A percentile compares a stretch with the other conserved stretches of the same genome.
These are phyloP conservation scores for Aegilops speltoides DNA, from an alignment of 176 grass and related monocot genomes.

Conservation along the genomic window DNA sequence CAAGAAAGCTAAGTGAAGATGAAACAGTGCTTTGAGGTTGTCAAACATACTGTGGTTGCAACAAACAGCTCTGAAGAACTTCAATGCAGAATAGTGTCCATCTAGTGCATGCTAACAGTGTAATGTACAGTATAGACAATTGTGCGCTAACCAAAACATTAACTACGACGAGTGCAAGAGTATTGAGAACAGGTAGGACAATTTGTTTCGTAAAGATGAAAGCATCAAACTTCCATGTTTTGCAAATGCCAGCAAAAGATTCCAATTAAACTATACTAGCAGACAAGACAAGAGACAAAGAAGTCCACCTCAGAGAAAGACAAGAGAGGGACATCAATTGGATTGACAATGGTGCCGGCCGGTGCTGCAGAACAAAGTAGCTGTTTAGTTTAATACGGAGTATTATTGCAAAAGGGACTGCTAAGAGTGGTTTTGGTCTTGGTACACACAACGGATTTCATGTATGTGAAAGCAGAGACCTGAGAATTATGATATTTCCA, in stretches of 20 bases:
- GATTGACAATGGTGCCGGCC: slow-evolving; percentile 18
- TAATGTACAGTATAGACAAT: background rate
- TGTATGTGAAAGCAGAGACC: background rate
- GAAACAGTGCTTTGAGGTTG: background rate
- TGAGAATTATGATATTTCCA: background rate
- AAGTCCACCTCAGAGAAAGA: slow-evolving; percentile 60
- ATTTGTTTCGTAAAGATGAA: background rate
- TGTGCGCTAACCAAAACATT: background rate
- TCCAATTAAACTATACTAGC: background rate
- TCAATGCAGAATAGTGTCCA: background rate
- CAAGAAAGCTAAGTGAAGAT: background rate
- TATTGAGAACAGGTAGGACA: background rate
- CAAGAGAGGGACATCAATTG: slow-evolving; percentile 59
- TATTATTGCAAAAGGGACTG: background rate
- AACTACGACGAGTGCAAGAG: background rate
- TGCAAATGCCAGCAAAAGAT: background rate
- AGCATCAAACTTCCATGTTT: background rate
- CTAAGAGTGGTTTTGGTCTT: background rate
- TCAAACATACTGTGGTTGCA: background rate
- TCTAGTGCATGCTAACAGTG: background rate
- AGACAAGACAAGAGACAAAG: slow-evolving; percentile 21
- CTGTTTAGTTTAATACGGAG: slow-evolving; percentile 30
- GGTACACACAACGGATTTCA: background rate
- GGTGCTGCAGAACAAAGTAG: slow-evolving; percentile 43
- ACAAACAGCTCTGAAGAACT: background rate